Conservation (phyloP, 1,139 yeast species). For the Hemisphaericaspora lyxosophila region DNA sequence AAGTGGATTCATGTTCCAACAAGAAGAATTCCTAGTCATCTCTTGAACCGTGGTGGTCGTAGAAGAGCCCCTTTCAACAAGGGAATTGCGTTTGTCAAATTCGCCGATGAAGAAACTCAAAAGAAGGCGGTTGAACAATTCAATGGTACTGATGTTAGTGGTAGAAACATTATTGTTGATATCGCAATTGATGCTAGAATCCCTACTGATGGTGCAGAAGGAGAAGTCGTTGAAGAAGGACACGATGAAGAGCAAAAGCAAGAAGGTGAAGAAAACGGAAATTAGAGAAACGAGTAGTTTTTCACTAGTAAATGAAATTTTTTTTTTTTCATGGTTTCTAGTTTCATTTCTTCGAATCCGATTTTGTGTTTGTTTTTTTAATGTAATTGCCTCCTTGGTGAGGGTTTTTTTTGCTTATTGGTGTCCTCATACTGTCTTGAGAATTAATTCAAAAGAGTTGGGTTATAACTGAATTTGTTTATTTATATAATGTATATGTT, state of each 20-base stretch:
- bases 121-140: slow-evolving; percentile 49
- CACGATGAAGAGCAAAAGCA: slow-evolving; percentile 4
- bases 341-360: no score
- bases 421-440: not conserved
- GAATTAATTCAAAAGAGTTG: not conserved
- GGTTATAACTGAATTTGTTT: not conserved
- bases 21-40: slow-evolving; percentile 36
- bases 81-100: slow-evolving; percentile 65
- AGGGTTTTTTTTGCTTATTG: not conserved
- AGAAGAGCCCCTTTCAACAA: slow-evolving; percentile 51
- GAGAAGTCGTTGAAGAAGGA: slow-evolving; percentile 7
- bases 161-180: slow-evolving; percentile 54
- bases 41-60: slow-evolving; percentile 34
- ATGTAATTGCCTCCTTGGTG: no score
- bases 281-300: slow-evolving; percentile 1
- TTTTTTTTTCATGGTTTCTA: not conserved
- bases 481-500: not conserved
- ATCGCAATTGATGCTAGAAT: slow-evolving; percentile 54
- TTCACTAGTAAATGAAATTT: not conserved
- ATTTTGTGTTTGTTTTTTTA: not conserved
- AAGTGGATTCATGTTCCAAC: slow-evolving; percentile 60
- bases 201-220: slow-evolving; percentile 21
- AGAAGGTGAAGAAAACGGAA: slow-evolving; percentile 7
- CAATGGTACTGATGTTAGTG: slow-evolving; percentile 52
- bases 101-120: slow-evolving; percentile 48